Conservation (phyloP, 2,329 filamentous ascomycete species). For the Pseudodiploospora longispora region DNA sequence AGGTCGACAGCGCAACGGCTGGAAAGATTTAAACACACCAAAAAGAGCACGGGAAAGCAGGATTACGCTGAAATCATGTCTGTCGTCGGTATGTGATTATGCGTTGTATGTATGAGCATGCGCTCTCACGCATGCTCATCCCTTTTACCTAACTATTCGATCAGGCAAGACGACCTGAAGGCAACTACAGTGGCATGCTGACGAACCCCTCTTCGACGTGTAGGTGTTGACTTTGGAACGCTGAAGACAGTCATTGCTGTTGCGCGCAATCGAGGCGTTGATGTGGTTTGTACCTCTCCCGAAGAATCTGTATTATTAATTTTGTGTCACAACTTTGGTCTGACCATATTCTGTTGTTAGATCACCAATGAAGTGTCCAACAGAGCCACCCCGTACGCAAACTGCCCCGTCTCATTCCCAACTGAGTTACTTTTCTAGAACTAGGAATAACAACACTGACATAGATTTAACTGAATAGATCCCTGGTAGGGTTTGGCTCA, state of each 20-base stretch:
- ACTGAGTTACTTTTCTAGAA: slow-evolving; percentile 10
- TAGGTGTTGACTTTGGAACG: slow-evolving; percentile 88
- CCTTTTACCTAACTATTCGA: no score
- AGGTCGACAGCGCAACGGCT: no score
- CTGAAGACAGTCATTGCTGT: slow-evolving; percentile 97
- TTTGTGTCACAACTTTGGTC: neutral
- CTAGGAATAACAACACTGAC: slow-evolving; percentile 1
- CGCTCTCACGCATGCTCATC: no score
- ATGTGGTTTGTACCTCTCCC: slow-evolving; percentile 68
- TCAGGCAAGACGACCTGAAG: no score
- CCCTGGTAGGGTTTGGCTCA: slow-evolving; percentile 89
- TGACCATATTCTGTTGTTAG: slow-evolving; percentile 37
- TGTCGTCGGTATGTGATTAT: slow-evolving; percentile 9
- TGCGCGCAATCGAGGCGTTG: slow-evolving; percentile 95
- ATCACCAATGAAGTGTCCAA: slow-evolving; percentile 99
- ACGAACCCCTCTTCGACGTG: slow-evolving; percentile 9
- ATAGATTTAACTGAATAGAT: slow-evolving; percentile 41
- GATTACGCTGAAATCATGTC: slow-evolving; percentile 6
- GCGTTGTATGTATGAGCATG: no score
- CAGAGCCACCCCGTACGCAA: slow-evolving; percentile 84
- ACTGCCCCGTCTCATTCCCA: slow-evolving; percentile 1
- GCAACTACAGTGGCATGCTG: slow-evolving; percentile 2
- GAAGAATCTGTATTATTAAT: neutral
- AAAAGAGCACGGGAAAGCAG: neutral
- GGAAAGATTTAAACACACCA: no score